Evolutionary conservation across 768 basidiomycete genomes (phyloP).

Genomic region (Tricholoma terreum): DNA sequence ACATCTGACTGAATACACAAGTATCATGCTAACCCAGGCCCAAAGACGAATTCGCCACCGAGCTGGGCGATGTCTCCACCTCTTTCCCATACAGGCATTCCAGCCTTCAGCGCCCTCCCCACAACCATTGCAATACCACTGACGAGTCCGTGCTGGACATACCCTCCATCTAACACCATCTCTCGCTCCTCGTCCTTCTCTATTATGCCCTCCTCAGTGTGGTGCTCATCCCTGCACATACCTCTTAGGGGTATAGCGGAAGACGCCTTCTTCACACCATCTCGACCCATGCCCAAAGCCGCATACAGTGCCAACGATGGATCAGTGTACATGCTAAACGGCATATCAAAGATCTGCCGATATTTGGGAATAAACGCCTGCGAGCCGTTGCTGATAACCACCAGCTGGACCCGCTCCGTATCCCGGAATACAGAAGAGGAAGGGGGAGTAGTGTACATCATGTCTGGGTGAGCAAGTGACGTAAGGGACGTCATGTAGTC

Average conservation of each 20-base stretch:
- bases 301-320: conserved; percentile 66
- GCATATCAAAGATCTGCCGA: conserved; percentile 68
- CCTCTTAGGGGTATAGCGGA: not conserved
- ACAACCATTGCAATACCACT: conserved; percentile 75
- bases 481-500: conserved; percentile 78
- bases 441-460: conserved; percentile 24
- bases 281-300: conserved; percentile 66
- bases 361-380: conserved; percentile 76
- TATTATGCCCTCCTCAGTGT: not conserved
- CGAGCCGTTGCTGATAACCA: conserved; percentile 80
- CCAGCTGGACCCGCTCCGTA: conserved; percentile 46
- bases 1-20: not conserved
- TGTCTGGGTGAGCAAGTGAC: conserved; percentile 41
- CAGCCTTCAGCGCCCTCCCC: conserved; percentile 62
- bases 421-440: conserved; percentile 3
- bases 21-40: conserved; percentile 36
- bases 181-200: not conserved
- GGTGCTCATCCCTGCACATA: conserved; percentile 3
- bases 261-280: not conserved
- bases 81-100: conserved; percentile 81
- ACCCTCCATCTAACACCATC: conserved; percentile 34
- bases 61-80: conserved; percentile 77
- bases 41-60: conserved; percentile 81
- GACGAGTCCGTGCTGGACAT: conserved; percentile 63
- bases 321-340: conserved; percentile 78